Percentiles rank a stretch among this genome's conserved stretches.
Conservation (phyloP, 768 basidiomycete species). For the Tricholoma furcatifolium region DNA sequence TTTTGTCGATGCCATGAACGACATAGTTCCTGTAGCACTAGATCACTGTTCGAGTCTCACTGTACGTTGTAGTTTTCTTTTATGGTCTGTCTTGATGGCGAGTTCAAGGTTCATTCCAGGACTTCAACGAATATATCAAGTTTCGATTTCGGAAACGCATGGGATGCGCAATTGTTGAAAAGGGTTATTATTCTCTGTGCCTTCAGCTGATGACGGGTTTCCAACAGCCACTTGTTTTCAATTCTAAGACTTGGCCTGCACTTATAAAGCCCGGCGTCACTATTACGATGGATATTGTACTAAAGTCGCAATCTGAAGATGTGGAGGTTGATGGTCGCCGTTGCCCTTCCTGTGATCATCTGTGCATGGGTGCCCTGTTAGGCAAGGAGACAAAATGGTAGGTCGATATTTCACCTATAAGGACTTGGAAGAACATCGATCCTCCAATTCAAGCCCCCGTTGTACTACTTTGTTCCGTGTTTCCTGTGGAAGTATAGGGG, state of each 20-base stretch:
- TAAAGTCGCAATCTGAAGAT: slow-evolving; percentile 1
- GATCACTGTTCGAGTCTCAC: neutral
- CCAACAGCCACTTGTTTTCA: neutral
- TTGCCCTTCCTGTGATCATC: neutral
- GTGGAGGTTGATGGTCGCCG: neutral
- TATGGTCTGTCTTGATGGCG: no score
- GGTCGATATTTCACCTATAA: neutral
- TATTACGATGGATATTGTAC: slow-evolving; percentile 6
- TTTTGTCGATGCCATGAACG: slow-evolving; percentile 4
- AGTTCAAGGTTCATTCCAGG: neutral
- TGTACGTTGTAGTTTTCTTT: neutral
- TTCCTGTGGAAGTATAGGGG: neutral
- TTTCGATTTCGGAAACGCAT: slow-evolving; percentile 7
- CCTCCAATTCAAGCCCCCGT: neutral
- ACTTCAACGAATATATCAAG: slow-evolving; percentile 7
- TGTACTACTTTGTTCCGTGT: neutral
- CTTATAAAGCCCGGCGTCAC: slow-evolving; percentile 5
- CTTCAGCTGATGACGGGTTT: slow-evolving; percentile 1
- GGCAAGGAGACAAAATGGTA: neutral
- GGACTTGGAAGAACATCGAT: neutral
- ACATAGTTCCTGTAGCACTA: neutral
- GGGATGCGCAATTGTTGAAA: neutral
- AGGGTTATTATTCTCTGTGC: neutral
- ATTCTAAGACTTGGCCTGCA: neutral
- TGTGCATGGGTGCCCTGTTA: neutral